Evolutionary conservation across 306 rosid genomes (phyloP), one percentile per base, ranked within the genome.

Genomic region (Chamaecrista fasciculata): DNA sequence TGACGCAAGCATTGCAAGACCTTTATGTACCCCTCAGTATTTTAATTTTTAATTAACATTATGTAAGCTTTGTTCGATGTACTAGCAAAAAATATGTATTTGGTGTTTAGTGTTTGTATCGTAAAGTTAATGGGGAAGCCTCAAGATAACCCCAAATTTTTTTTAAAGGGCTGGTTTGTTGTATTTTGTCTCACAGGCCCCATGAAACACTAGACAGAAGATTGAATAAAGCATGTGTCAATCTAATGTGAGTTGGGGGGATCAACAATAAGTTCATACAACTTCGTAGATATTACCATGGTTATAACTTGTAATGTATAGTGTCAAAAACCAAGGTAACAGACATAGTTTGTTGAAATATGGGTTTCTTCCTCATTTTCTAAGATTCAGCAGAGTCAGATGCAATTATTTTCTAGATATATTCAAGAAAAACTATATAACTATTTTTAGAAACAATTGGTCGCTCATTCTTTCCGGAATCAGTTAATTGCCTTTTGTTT

Each of bases 1-100:
- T 61, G 71, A 50, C 28, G 56, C 36, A 31, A 69, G 73, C 37
- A 50, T 56, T 62, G 51, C 48, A 52, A 74, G 76, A 57, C 70
- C 29, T 19, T 60, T 34, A 60, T 20, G n/a, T n/a, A 48, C 44
- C 37, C 69, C 39, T n/a, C 50, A 46, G 55, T n/a, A n/a, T n/a
- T n/a, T n/a, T n/a, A n/a, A n/a, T 74, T 28, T 74, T 60, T 46
- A 59, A 48, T 29, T 19, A 67, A 34, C 67, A 62, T 50, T 33
- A 20, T 66, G 71, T 75, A 26, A 26, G 69, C 63, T 53, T 52
- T 62, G 19, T 25, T 25, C 63, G 21, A 7, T 59, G 34, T 42
- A 58, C 23, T 14, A 6, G 66, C 28, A 63, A 49, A n/a, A 64
- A 24, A 26, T 71, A 26, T 72, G 67, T 57, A 25, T 49, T 48